Evolutionary conservation across 495 filamentous ascomycete species (phyloP).

Genomic region (Aspergillus cristatus): DNA sequence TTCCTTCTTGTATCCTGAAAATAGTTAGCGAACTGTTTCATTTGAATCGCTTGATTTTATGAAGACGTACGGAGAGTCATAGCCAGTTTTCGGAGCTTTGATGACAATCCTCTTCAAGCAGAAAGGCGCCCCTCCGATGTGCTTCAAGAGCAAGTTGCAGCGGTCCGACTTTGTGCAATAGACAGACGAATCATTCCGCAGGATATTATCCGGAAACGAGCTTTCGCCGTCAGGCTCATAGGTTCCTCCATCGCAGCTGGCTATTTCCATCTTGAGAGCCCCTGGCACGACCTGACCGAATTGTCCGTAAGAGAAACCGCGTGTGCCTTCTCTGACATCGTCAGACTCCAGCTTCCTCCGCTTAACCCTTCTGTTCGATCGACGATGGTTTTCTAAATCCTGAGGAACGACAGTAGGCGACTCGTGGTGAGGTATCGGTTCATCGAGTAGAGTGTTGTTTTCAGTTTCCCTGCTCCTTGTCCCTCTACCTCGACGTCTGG

Average conservation of each 20-base stretch:
- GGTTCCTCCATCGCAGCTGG: constrained; percentile 80
- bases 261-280: constrained; percentile 71
- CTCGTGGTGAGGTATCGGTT: constrained; percentile 27
- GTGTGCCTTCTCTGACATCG: constrained; percentile 37
- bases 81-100: constrained; percentile 72
- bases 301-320: constrained; percentile 65
- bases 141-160: constrained; percentile 76
- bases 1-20: constrained; percentile 66
- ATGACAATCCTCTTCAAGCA: constrained; percentile 76
- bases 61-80: constrained; percentile 70
- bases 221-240: constrained; percentile 47
- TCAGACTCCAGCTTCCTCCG: constrained; percentile 68
- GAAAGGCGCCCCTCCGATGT: constrained; percentile 70
- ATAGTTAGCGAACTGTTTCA: constrained; percentile 2
- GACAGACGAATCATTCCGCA: constrained; percentile 71
- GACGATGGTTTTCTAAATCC: constrained; percentile 18
- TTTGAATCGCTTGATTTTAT: background rate
- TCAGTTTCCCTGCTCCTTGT: constrained; percentile 4
- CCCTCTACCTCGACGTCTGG: constrained; percentile 7
- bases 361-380: constrained; percentile 43
- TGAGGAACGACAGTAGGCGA: constrained; percentile 30
- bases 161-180: constrained; percentile 80
- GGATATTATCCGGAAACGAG: constrained; percentile 70
- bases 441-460: constrained; percentile 22
- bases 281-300: constrained; percentile 79